Percentiles rank a stretch among this genome's conserved stretches.
phyloP scores from a whole-genome alignment of 257 asterid genomes.

The Solanum phureja region DNA sequence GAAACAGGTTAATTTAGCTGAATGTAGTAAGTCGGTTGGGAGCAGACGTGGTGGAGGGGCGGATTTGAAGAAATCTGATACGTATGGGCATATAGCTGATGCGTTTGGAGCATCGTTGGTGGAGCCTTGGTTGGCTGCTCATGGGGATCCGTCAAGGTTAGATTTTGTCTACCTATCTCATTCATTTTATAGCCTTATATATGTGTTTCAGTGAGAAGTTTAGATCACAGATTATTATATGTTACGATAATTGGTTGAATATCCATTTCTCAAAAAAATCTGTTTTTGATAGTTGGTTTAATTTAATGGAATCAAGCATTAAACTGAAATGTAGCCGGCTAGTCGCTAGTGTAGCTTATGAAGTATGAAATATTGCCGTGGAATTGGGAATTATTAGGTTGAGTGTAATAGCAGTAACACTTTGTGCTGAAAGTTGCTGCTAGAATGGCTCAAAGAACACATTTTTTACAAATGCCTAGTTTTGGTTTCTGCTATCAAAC shows the following conservation, averaged over 20 bases:
- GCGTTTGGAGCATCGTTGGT: conserved; percentile 87
- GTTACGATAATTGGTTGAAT: background rate
- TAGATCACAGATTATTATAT: background rate
- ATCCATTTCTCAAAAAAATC: background rate
- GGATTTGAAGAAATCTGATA: conserved; percentile 53
- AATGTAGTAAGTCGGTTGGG: conserved; percentile 60
- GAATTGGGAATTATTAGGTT: background rate
- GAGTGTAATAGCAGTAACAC: background rate
- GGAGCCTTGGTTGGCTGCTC: conserved; percentile 99
- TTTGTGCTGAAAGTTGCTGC: background rate
- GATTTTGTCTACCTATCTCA: conserved; percentile 3
- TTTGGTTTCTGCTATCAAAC: background rate
- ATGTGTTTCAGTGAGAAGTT: background rate
- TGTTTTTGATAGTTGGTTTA: background rate
- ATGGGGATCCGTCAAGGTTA: conserved; percentile 95
- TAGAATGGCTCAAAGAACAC: background rate
- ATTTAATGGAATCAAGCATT: background rate
- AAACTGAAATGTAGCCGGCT: background rate
- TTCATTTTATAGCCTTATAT: background rate
- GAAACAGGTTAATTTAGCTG: conserved; percentile 83
- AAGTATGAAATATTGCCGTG: background rate
- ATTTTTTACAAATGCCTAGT: background rate
- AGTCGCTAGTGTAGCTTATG: background rate
- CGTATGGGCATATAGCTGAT: conserved; percentile 50
- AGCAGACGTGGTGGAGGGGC: conserved; percentile 25